Conservation (phyloP, 78 protist genomes). For the Diacronema lutheri region DNA sequence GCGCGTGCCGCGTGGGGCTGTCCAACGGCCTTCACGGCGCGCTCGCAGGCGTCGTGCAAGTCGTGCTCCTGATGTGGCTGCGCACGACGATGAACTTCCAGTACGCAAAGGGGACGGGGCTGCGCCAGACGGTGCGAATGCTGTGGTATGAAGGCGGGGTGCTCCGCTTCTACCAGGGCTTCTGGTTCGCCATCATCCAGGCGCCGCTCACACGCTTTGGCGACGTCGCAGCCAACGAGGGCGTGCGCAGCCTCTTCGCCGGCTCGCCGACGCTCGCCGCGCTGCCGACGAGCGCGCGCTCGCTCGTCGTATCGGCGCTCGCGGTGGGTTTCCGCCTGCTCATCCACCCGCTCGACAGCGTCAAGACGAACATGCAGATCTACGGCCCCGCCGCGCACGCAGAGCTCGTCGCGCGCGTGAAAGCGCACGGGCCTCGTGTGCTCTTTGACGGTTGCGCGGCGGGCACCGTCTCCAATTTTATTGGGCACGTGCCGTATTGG, state of each 20-base stretch:
- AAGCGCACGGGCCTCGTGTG: background rate
- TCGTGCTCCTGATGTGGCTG: slow-evolving; percentile 25
- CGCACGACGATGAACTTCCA: slow-evolving; percentile 37
- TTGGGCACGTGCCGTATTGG: background rate
- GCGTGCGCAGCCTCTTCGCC: background rate
- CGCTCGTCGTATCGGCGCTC: background rate
- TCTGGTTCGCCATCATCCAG: background rate
- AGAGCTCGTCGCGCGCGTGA: background rate
- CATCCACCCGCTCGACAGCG: background rate
- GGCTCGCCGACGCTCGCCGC: background rate
- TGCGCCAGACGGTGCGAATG: background rate
- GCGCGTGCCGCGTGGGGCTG: too few relatives aligned
- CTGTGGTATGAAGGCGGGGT: slow-evolving; percentile 22
- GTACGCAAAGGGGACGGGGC: background rate
- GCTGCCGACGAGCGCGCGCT: background rate
- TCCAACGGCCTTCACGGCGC: background rate
- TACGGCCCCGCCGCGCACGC: background rate
- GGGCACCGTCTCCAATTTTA: background rate
- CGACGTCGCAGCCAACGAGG: slow-evolving; percentile 11
- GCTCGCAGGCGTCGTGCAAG: slow-evolving; percentile 29
- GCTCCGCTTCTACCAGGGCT: slow-evolving; percentile 17
- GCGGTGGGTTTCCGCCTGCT: background rate
- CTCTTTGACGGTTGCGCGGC: slow-evolving; percentile 8
- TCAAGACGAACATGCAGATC: slow-evolving; percentile 19
- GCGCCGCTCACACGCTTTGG: slow-evolving; percentile 32